These are phyloP conservation scores for Elsinoe ampelina DNA, from an alignment of 2,329 filamentous ascomycete genomes.

Conservation along the genomic window DNA sequence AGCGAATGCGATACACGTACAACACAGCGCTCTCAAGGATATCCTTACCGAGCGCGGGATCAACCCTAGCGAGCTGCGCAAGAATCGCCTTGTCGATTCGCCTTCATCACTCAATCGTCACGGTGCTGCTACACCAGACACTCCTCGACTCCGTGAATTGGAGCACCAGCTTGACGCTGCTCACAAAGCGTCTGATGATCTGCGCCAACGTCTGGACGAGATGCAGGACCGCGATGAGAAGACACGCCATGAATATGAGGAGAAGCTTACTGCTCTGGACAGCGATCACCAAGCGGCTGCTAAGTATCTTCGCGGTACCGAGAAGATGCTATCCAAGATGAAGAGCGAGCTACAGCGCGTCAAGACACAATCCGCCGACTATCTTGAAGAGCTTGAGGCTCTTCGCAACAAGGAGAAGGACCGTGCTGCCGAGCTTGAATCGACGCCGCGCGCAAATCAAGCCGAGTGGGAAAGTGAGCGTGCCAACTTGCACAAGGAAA, in stretches of 20 bases:
- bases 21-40: conserved; percentile 88
- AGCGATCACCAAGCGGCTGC: conserved; percentile 97
- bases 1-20: conserved; percentile 84
- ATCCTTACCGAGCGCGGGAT: conserved; percentile 83
- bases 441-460: conserved; percentile 28
- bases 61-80: conserved; percentile 61
- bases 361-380: conserved; percentile 72
- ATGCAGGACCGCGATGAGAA: conserved; percentile 75
- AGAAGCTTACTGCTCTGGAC: conserved; percentile 87
- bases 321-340: conserved; percentile 98
- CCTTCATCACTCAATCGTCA: conserved; percentile 58
- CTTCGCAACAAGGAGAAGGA: conserved; percentile 19
- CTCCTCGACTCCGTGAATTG: conserved; percentile 68
- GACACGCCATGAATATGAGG: conserved; percentile 79
- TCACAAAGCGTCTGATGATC: conserved; percentile 73
- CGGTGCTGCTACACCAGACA: conserved; percentile 57
- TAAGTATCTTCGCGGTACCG: conserved; percentile 95
- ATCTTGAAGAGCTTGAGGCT: conserved; percentile 67
- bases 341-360: conserved; percentile 93
- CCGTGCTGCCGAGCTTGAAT: conserved; percentile 18
- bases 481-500: conserved; percentile 54
- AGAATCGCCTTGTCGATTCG: conserved; percentile 62
- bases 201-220: conserved; percentile 64
- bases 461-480: conserved; percentile 69
- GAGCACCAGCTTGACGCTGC: conserved; percentile 78